phyloP scores from a whole-genome alignment of 495 filamentous ascomycete genomes.

The Aspergillus nanangensis region DNA sequence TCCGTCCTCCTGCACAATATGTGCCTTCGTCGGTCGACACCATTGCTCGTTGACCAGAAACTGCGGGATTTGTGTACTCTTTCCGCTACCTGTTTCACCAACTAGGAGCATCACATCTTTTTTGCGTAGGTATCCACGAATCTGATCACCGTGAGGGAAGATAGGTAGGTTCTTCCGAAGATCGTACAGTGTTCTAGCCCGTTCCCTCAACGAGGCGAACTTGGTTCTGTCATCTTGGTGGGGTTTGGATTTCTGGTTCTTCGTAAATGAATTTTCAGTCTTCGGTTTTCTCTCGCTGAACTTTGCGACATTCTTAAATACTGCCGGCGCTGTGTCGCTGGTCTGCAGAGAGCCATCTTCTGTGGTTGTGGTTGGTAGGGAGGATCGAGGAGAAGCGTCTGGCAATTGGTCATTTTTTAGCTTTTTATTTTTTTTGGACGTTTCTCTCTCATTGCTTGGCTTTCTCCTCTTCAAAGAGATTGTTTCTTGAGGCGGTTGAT shows the following conservation, averaged over 20 bases:
- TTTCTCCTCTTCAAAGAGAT: slow-evolving; percentile 12
- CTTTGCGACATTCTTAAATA: not conserved
- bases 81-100: slow-evolving; percentile 94
- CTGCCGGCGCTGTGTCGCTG: no score
- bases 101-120: slow-evolving; percentile 80
- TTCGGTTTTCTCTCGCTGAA: not conserved
- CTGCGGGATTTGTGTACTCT: slow-evolving; percentile 94
- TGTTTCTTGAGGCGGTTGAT: not conserved
- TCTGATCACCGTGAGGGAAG: slow-evolving; percentile 65
- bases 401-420: slow-evolving; percentile 35
- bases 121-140: slow-evolving; percentile 58
- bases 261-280: slow-evolving; percentile 1
- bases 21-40: slow-evolving; percentile 58
- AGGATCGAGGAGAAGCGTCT: slow-evolving; percentile 7
- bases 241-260: slow-evolving; percentile 9
- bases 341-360: not conserved
- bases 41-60: slow-evolving; percentile 78
- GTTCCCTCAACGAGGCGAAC: slow-evolving; percentile 35
- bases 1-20: slow-evolving; percentile 34
- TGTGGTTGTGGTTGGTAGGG: not conserved
- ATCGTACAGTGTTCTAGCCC: slow-evolving; percentile 45
- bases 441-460: slow-evolving; percentile 19
- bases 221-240: slow-evolving; percentile 11
- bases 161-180: slow-evolving; percentile 70
- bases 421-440: slow-evolving; percentile 38